Conservation (phyloP, 306 rosid genomes). For the Prunus padus region DNA sequence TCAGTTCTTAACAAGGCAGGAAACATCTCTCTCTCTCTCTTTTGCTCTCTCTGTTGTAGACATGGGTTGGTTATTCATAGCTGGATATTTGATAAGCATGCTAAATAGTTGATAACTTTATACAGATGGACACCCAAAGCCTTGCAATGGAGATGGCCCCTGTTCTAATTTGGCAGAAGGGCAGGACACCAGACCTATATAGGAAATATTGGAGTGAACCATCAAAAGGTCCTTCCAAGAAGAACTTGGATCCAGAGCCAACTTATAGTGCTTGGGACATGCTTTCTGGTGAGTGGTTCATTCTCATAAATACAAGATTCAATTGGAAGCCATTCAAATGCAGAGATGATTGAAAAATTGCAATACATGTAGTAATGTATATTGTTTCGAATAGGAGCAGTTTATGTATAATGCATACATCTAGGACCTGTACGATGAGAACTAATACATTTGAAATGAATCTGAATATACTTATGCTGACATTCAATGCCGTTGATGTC, state of each 20-base stretch:
- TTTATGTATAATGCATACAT: not conserved
- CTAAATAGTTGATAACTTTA: slow-evolving; percentile 29
- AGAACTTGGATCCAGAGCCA: slow-evolving; percentile 46
- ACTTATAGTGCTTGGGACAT: slow-evolving; percentile 65
- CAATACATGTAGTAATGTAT: no score
- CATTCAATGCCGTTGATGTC: not conserved
- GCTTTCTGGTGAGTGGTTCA: slow-evolving; percentile 64
- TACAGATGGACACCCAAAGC: slow-evolving; percentile 78
- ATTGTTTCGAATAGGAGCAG: not conserved
- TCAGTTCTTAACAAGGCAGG: slow-evolving; percentile 24
- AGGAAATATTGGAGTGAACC: slow-evolving; percentile 65
- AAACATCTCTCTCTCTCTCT: slow-evolving; percentile 9
- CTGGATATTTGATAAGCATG: slow-evolving; percentile 13
- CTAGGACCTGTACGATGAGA: no score
- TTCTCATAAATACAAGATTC: not conserved
- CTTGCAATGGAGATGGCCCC: slow-evolving; percentile 22
- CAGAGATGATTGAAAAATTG: not conserved
- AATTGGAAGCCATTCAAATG: not conserved
- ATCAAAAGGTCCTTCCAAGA: slow-evolving; percentile 56
- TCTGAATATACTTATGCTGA: not conserved
- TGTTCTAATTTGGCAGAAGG: slow-evolving; percentile 64
- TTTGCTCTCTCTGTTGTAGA: no score
- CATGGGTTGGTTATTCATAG: not conserved
- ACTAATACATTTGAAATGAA: not conserved
- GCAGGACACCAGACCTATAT: slow-evolving; percentile 56